Conservation (phyloP, 2,329 filamentous ascomycete species). For the Helotiales sp. region DNA sequence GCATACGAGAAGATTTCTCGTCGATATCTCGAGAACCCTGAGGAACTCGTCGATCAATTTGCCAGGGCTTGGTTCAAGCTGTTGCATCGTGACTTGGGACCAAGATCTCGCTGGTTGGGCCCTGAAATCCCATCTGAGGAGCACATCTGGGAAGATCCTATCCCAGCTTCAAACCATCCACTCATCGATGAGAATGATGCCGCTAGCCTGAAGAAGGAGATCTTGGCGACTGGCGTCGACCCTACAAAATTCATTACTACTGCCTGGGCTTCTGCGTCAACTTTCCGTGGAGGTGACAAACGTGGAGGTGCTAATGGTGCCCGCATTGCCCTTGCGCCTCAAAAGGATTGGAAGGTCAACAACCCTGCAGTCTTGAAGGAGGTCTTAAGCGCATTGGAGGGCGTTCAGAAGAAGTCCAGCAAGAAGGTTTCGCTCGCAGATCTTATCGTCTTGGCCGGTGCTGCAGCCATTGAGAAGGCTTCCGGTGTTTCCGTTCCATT, state of each 20-base stretch:
- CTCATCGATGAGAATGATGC: conserved; percentile 64
- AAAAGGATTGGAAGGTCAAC: conserved; percentile 73
- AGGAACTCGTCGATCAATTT: conserved; percentile 69
- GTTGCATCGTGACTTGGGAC: conserved; percentile 77
- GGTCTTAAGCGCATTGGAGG: conserved; percentile 62
- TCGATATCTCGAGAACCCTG: conserved; percentile 66
- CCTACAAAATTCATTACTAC: conserved; percentile 62
- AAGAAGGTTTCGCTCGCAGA: conserved; percentile 81
- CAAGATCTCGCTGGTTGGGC: conserved; percentile 68
- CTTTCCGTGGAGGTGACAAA: conserved; percentile 76
- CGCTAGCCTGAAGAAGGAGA: conserved; percentile 65
- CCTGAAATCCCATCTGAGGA: conserved; percentile 71
- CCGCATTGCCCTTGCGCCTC: conserved; percentile 72
- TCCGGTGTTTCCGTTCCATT: conserved; percentile 67
- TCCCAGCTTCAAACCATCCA: conserved; percentile 59
- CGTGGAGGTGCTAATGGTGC: conserved; percentile 80
- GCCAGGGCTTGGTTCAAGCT: conserved; percentile 81
- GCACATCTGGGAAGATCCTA: conserved; percentile 73
- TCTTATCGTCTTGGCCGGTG: conserved; percentile 73
- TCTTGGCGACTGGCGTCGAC: conserved; percentile 62
- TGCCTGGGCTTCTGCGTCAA: conserved; percentile 70
- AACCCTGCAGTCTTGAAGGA: conserved; percentile 65
- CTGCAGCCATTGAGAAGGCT: conserved; percentile 71
- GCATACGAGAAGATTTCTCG: conserved; percentile 75
- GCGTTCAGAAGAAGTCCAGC: conserved; percentile 65